A percentile compares a stretch with the other conserved stretches of the same genome.
phyloP scores from a whole-genome alignment of 1,284 basidiomycete species.

The Moesziomyces globuligerus region DNA sequence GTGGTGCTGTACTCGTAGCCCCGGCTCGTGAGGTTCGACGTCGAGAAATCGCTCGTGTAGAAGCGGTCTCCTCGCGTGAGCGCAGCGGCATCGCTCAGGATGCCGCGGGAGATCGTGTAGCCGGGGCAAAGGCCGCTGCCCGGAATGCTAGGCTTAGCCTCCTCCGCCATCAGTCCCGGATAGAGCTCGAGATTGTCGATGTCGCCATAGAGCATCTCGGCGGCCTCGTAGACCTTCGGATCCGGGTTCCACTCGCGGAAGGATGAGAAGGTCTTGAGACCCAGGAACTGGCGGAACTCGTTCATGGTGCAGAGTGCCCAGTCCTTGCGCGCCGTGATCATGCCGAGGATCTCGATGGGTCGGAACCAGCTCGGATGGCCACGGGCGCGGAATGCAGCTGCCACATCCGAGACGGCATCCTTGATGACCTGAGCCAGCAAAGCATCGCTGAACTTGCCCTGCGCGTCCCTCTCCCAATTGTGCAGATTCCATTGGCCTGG shows the following conservation, averaged over 20 bases:
- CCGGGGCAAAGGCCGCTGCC: conserved; percentile 81
- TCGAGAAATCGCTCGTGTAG: conserved; percentile 82
- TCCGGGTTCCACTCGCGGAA: conserved; percentile 85
- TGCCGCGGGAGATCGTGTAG: conserved; percentile 85
- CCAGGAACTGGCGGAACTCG: conserved; percentile 76
- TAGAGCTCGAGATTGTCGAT: conserved; percentile 85
- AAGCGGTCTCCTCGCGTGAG: conserved; percentile 84
- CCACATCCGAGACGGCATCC: conserved; percentile 72
- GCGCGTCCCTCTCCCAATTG: conserved; percentile 74
- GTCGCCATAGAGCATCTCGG: conserved; percentile 72
- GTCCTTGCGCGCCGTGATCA: conserved; percentile 75
- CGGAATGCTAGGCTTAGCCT: conserved; percentile 79
- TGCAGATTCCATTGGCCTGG: conserved; percentile 74
- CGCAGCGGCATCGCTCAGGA: conserved; percentile 86
- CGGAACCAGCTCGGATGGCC: conserved; percentile 79
- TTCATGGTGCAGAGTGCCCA: conserved; percentile 87
- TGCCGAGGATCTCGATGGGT: conserved; percentile 83
- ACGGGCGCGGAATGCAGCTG: conserved; percentile 80
- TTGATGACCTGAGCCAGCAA: conserved; percentile 73
- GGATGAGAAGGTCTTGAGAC: conserved; percentile 46
- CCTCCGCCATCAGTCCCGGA: conserved; percentile 71
- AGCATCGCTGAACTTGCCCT: conserved; percentile 77
- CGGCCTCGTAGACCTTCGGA: conserved; percentile 76
- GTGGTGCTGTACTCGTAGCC: conserved; percentile 48
- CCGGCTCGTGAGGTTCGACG: conserved; percentile 76